Evolutionary conservation across 2,329 filamentous ascomycete species (phyloP).

Genomic region (Penicillium verrucosum): DNA sequence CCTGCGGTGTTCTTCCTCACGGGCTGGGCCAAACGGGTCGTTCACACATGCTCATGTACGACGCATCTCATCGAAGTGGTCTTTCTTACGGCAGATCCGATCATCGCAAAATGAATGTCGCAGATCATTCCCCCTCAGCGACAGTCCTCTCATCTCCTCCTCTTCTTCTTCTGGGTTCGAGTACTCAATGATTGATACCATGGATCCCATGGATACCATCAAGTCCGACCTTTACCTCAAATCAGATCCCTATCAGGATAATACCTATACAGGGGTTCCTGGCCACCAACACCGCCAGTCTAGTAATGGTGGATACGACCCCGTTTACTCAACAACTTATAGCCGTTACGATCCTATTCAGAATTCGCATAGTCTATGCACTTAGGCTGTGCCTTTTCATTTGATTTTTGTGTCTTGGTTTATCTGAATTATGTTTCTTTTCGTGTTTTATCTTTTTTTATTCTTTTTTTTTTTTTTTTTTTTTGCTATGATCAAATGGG

Average conservation of each 20-base stretch:
- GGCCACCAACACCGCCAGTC: conserved; percentile 26
- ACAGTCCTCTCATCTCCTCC: conserved; percentile 39
- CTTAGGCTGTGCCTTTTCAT: conserved; percentile 20
- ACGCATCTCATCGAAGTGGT: conserved; percentile 30
- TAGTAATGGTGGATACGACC: conserved; percentile 30
- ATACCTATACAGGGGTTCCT: conserved; percentile 24
- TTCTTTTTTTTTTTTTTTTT: conserved; percentile 4
- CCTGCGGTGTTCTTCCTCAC: conserved; percentile 28
- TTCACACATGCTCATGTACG: conserved; percentile 37
- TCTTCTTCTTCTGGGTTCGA: conserved; percentile 41
- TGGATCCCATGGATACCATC: conserved; percentile 40
- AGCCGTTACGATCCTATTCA: conserved; percentile 34
- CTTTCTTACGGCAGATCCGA: conserved; percentile 34
- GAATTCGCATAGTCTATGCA: conserved; percentile 36
- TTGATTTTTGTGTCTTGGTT: background rate
- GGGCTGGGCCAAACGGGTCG: conserved; percentile 30
- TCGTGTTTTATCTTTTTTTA: background rate
- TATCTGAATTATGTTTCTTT: conserved; percentile 1
- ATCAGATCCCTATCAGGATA: conserved; percentile 35
- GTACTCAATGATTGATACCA: conserved; percentile 38
- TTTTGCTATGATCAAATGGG: conserved; percentile 10
- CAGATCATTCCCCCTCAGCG: conserved; percentile 40
- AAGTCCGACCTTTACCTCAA: conserved; percentile 28
- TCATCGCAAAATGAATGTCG: conserved; percentile 35
- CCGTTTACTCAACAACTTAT: conserved; percentile 31